A percentile compares a stretch with the other conserved stretches of the same genome.
phyloP scores from a whole-genome alignment of 2,329 filamentous ascomycete species.

The Hypoxylon sp. region DNA sequence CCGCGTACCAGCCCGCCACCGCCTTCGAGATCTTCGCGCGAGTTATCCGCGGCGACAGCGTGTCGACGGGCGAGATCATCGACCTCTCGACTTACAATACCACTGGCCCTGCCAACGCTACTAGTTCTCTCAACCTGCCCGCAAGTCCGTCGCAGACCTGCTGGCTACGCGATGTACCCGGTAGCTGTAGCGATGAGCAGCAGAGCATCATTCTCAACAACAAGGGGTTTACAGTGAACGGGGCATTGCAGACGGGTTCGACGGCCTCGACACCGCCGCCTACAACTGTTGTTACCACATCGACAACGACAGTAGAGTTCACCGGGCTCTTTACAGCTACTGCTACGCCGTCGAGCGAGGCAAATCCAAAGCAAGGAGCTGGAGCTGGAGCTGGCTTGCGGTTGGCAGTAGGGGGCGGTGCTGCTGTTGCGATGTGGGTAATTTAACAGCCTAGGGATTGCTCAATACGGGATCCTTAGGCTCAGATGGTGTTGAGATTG shows the following conservation, averaged over 20 bases:
- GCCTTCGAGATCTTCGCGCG: conserved; percentile 63
- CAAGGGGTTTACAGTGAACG: conserved; percentile 40
- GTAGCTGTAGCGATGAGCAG: conserved; percentile 66
- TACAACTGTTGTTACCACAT: conserved; percentile 4
- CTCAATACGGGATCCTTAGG: neutral
- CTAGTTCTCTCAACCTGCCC: conserved; percentile 62
- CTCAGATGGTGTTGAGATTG: neutral
- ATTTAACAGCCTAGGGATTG: neutral
- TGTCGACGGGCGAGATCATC: conserved; percentile 61
- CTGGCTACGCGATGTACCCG: conserved; percentile 65
- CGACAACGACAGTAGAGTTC: conserved; percentile 20
- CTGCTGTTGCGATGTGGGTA: conserved; percentile 16
- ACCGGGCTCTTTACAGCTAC: conserved; percentile 39
- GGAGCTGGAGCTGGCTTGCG: neutral
- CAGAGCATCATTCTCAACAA: conserved; percentile 42
- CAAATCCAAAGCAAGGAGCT: neutral
- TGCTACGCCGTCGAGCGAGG: conserved; percentile 33
- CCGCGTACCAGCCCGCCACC: conserved; percentile 62
- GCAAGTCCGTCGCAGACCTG: conserved; percentile 63
- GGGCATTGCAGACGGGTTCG: conserved; percentile 35
- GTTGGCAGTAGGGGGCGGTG: conserved; percentile 15
- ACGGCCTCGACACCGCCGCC: conserved; percentile 24
- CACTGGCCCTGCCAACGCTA: conserved; percentile 65
- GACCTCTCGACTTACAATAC: conserved; percentile 64
- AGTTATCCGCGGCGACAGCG: conserved; percentile 62